Evolutionary conservation across 1,284 basidiomycete species (phyloP).

Genomic region (Thecaphora thlaspeos): DNA sequence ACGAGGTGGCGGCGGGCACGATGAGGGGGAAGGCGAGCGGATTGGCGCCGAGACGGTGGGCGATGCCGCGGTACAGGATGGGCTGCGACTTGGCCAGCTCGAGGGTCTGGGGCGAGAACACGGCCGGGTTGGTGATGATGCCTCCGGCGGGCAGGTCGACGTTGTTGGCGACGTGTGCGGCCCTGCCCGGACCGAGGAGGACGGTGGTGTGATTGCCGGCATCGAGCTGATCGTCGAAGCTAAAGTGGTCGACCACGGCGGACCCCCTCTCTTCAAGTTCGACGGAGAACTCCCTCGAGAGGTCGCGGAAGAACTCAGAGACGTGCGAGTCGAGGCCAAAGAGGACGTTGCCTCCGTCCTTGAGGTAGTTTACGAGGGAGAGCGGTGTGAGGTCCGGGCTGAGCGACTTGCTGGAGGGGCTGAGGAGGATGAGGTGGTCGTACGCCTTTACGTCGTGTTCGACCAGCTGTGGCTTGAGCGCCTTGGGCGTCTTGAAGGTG

Average conservation of each 20-base stretch:
- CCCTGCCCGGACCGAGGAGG: constrained; percentile 16
- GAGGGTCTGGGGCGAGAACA: constrained; percentile 58
- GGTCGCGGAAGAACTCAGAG: constrained; percentile 61
- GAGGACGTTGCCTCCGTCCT: constrained; percentile 74
- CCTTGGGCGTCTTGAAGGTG: constrained; percentile 25
- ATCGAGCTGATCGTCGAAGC: constrained; percentile 31
- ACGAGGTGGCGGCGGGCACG: constrained; percentile 66
- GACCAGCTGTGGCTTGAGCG: constrained; percentile 26
- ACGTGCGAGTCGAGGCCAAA: constrained; percentile 71
- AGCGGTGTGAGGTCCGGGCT: constrained; percentile 79
- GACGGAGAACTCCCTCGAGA: constrained; percentile 64
- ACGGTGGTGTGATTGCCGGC: constrained; percentile 44
- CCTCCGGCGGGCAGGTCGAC: constrained; percentile 20
- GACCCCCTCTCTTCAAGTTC: constrained; percentile 61
- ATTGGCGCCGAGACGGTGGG: constrained; percentile 72
- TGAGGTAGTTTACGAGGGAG: constrained; percentile 72
- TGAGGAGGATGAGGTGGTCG: constrained; percentile 50
- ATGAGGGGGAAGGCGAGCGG: constrained; percentile 82
- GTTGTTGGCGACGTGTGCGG: not conserved
- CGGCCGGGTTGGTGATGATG: constrained; percentile 47
- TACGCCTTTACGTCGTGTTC: constrained; percentile 44
- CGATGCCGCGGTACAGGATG: constrained; percentile 72
- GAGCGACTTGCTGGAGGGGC: constrained; percentile 61
- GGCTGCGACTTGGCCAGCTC: constrained; percentile 60
- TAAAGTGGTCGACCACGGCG: constrained; percentile 61